Base-by-base conservation (phyloP, 108 stramenopile genomes). In the Schizochytrium sp. region DNA sequence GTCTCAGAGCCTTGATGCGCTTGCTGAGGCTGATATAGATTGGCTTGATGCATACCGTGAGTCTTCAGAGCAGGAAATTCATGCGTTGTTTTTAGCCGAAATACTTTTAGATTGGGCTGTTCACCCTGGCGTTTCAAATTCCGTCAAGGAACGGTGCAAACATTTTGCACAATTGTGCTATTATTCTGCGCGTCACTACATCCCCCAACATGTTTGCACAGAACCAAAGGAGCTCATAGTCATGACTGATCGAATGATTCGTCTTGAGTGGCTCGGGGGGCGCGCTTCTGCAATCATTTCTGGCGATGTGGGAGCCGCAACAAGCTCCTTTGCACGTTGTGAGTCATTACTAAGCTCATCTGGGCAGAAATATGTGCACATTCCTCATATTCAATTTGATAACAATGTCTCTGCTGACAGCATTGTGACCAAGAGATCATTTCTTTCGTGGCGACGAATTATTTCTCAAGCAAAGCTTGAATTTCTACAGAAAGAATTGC, bases 391-490 rank as follows among this genome's bases (percentile, higher is more conserved):
- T 38, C 64, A 69, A 44, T 69, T 69, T 15, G 64, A 69, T 38
- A 44, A 38, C 12, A 69, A 8, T 3, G 44, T 69, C 2, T 69
- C 64, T 0, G 64, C 42, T 44, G 64, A 69, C 64, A 13, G 42
- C 19, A 69, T 69, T 15, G 64, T 44, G 12, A 44, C 64, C 12
- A 69, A 69, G 28, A 38, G 64, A 38, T 38, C 40, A 0, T 69
- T 69, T 44, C 64, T 69, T 8, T 69, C 64, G 64, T 69, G 64
- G 64, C 64, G 64, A 44, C 64, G 64, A 8, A 69, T 44, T 38
- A 69, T 69, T 69, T 38, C 64, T 15, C 64, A 69, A 15, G 64
- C 44, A 38, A 69, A 69, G 64, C 64, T 69, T 15, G 64, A 69
- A 38, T 69, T 28, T 44, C 12, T 69, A 44, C 64, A 38, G 0